Base-by-base conservation (phyloP, 2,329 filamentous ascomycete genomes). In the Cryphonectria radicalis region DNA sequence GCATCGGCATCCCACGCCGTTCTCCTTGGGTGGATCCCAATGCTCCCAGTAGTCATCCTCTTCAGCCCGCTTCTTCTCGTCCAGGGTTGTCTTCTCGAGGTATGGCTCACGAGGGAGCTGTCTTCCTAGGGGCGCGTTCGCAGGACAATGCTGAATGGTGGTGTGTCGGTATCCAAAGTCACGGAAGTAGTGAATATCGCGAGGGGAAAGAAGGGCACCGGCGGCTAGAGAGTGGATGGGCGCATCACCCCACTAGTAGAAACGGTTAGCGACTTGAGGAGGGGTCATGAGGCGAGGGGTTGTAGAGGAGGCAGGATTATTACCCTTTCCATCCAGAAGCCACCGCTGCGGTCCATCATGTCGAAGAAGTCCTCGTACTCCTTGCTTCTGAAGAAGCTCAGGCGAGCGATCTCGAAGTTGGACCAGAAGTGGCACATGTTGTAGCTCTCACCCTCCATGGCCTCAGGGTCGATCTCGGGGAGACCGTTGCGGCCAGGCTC, bases 361-460 rank as follows among this genome's bases (percentile, higher is more conserved):
- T 98, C 87, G 81, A 99, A 99, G 82, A 99, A 99, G 75, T 98
- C 96, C 77, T 97, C 92, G 80, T 99, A 99, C 79, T 94, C 93
- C 83, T 97, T 95, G 85, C 95, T 98, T 76, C 96, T 90, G 88
- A 98, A 98, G 90, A 94, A 99, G 83, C 93, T 92, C 73, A 99
- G 88, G 72, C 91, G 90, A 19, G 96, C 96, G 83, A 99, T 99
- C 82, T 99, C 96, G 76, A 99, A 99, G 81, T 99, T 99, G 81
- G 94, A 97, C 96, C 96, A 99, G 86, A 98, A 99, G 85, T 99
- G 96, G 81, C 96, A 99, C 96, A 99, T 99, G 84, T 99, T 99
- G 87, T 99, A 99, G 77, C 91, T 93, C 81, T 99, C 96, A 74
- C 94, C 94, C 80, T 98, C 95, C 96, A 99, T 99, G 59, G 91